Conservation (phyloP, 139 green algal species). For the Pleodorina starrii region DNA sequence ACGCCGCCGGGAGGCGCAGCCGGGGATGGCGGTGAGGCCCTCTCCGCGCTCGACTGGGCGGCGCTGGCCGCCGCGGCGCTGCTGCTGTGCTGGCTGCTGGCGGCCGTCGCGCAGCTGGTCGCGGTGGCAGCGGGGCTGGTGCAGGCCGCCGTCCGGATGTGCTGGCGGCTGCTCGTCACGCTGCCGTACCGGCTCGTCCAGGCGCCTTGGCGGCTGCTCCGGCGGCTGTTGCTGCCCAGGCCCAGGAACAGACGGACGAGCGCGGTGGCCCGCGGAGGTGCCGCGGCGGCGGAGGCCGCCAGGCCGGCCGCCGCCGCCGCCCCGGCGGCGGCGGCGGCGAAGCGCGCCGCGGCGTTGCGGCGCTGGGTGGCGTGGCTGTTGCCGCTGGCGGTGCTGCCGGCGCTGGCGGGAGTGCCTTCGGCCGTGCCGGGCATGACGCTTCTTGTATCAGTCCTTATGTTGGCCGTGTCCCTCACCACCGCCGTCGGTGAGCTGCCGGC, state of each 20-base stretch:
- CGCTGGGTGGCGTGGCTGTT: neutral
- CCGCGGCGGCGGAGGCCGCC: neutral
- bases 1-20: neutral
- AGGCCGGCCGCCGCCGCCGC: neutral
- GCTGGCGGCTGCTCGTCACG: neutral
- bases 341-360: neutral
- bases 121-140: neutral
- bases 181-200: neutral
- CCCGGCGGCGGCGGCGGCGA: neutral
- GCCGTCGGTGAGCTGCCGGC: neutral
- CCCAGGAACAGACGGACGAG: neutral
- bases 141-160: neutral
- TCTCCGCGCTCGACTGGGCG: conserved; percentile 14
- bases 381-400: neutral
- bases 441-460: neutral
- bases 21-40: neutral
- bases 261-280: neutral
- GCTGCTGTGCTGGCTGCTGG: neutral
- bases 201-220: neutral
- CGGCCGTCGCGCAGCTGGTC: neutral
- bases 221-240: neutral
- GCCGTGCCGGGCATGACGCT: neutral
- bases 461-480: neutral
- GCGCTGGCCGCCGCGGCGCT: neutral
- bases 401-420: neutral